Percentiles rank a stretch among this genome's conserved stretches.
Conservation (phyloP, 2,329 filamentous ascomycete species). For the Cladobotryum protrusum region DNA sequence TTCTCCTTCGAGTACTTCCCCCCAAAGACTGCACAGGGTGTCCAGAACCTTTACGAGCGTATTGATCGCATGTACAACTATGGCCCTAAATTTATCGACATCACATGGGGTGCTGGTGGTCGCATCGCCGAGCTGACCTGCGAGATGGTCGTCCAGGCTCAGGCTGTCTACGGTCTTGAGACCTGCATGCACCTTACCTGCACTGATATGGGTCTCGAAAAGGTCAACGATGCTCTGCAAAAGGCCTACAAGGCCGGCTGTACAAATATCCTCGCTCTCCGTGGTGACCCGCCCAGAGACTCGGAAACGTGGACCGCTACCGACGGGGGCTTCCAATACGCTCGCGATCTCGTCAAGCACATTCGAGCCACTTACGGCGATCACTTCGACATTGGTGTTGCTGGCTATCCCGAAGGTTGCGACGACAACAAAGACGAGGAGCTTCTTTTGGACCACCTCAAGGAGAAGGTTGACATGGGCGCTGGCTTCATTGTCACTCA, state of each 20-base stretch:
- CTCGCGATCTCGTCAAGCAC: constrained; percentile 81
- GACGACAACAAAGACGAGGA: constrained; percentile 90
- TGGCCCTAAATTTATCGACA: constrained; percentile 92
- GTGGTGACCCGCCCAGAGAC: constrained; percentile 89
- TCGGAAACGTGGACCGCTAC: constrained; percentile 89
- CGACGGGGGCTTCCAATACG: constrained; percentile 84
- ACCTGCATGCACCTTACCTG: constrained; percentile 99
- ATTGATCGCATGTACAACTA: constrained; percentile 98
- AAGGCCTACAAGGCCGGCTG: constrained; percentile 92
- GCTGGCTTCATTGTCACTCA: constrained; percentile 94
- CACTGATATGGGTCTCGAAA: constrained; percentile 92
- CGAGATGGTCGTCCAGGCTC: constrained; percentile 95
- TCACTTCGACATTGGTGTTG: constrained; percentile 94
- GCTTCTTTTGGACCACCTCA: constrained; percentile 79
- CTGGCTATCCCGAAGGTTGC: constrained; percentile 91
- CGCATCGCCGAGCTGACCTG: constrained; percentile 85
- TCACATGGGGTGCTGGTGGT: constrained; percentile 96
- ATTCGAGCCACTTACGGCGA: constrained; percentile 65
- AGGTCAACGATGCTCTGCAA: constrained; percentile 81
- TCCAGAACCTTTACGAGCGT: constrained; percentile 97
- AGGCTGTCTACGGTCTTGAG: constrained; percentile 91
- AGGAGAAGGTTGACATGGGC: constrained; percentile 94
- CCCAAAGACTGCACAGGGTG: constrained; percentile 93
- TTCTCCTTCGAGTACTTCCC: constrained; percentile 99
- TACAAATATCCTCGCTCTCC: constrained; percentile 91